These are phyloP conservation scores for Bolboschoenoplectus hybrid DNA, from an alignment of 202 grass and related monocot genomes.

Conservation along the genomic window DNA sequence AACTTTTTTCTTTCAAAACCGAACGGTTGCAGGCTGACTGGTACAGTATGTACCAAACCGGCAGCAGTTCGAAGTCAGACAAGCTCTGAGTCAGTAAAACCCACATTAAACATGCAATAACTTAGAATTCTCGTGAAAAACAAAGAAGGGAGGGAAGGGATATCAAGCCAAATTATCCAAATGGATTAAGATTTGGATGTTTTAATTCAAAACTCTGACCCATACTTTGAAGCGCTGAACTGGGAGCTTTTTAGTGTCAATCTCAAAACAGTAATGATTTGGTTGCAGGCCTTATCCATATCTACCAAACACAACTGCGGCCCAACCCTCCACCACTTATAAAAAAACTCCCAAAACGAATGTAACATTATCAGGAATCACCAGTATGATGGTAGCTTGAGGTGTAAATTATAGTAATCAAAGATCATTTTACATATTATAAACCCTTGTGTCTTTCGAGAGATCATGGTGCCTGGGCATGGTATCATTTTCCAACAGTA, in stretches of 20 bases:
- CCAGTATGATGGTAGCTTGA: not conserved
- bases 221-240: not conserved
- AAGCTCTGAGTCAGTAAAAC: conserved; percentile 12
- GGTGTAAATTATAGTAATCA: not conserved
- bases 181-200: conserved; percentile 9
- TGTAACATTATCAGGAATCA: conserved; percentile 29
- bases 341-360: not conserved
- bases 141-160: not conserved
- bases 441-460: not conserved
- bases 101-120: not conserved
- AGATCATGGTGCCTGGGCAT: not conserved
- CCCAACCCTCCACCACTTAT: not conserved
- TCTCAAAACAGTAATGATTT: conserved; percentile 27
- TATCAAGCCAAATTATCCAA: conserved; percentile 18
- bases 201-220: not conserved
- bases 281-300: conserved; percentile 9
- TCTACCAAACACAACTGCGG: not conserved
- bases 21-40: conserved; percentile 21
- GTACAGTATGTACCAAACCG: not conserved
- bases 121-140: conserved; percentile 7
- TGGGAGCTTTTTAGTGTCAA: not conserved
- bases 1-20: not conserved
- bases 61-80: not conserved
- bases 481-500: conserved; percentile 12
- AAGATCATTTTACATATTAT: conserved; percentile 5